A percentile compares a stretch with the other conserved stretches of the same genome.
phyloP scores from a whole-genome alignment of 2,329 filamentous ascomycete genomes.

The Amesomyces nigricolor region DNA sequence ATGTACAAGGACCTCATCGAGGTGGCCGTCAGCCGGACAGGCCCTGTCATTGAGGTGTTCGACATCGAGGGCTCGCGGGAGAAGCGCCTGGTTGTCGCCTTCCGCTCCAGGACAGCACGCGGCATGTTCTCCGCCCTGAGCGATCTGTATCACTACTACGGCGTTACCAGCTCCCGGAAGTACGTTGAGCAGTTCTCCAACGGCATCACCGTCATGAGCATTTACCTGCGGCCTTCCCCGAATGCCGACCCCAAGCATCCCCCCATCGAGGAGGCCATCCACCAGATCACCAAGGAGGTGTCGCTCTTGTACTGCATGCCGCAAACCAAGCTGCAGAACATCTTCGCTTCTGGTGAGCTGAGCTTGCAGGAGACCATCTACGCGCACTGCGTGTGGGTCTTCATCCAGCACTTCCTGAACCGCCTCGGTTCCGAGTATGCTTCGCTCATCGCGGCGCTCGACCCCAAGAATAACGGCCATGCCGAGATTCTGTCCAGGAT shows the following conservation, averaged over 20 bases:
- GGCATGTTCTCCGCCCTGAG: constrained; percentile 93
- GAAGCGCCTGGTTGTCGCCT: constrained; percentile 91
- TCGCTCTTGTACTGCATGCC: constrained; percentile 96
- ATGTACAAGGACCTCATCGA: constrained; percentile 94
- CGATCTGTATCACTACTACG: constrained; percentile 98
- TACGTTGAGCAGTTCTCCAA: constrained; percentile 99
- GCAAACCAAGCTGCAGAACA: constrained; percentile 88
- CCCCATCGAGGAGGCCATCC: constrained; percentile 87
- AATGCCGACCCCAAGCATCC: constrained; percentile 57
- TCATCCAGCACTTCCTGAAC: constrained; percentile 97
- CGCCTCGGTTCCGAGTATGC: constrained; percentile 87
- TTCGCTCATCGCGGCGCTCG: constrained; percentile 74
- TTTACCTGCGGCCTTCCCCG: constrained; percentile 75
- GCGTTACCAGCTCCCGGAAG: constrained; percentile 90
- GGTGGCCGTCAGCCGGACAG: constrained; percentile 74
- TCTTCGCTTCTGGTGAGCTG: constrained; percentile 80
- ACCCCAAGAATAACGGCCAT: constrained; percentile 75
- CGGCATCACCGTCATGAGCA: constrained; percentile 92
- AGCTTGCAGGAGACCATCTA: constrained; percentile 97
- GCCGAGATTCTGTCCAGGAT: constrained; percentile 86
- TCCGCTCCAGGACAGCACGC: constrained; percentile 85
- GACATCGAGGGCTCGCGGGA: constrained; percentile 88
- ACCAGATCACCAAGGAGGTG: constrained; percentile 98
- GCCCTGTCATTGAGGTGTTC: constrained; percentile 96
- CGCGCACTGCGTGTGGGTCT: constrained; percentile 95